Evolutionary conservation across 2,329 filamentous ascomycete species (phyloP).

Genomic region (Harringtonia aguacate): DNA sequence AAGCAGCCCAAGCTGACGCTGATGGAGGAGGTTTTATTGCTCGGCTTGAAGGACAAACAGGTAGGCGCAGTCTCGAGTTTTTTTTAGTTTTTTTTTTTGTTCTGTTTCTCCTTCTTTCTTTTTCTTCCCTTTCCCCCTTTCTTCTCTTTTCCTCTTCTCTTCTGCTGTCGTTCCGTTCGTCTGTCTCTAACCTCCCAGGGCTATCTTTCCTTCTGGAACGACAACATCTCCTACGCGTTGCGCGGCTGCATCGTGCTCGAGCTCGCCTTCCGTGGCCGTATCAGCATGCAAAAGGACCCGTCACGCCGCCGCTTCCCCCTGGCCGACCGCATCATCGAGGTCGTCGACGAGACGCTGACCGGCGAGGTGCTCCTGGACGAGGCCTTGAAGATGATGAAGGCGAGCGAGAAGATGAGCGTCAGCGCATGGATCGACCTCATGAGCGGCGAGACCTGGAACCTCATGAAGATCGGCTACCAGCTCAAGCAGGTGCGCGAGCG

Average conservation of each 20-base stretch:
- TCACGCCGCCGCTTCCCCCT: slow-evolving; percentile 85
- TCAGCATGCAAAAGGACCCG: slow-evolving; percentile 97
- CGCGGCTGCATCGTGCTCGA: slow-evolving; percentile 98
- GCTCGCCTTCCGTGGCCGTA: slow-evolving; percentile 85
- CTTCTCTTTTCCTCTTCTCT: background rate
- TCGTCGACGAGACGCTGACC: slow-evolving; percentile 91
- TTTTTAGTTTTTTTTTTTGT: background rate
- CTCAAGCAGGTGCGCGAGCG: slow-evolving; percentile 98
- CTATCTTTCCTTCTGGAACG: slow-evolving; percentile 99
- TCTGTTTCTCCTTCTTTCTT: background rate
- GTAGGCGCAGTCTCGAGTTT: too few relatives aligned
- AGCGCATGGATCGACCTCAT: slow-evolving; percentile 98
- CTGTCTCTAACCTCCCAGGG: slow-evolving; percentile 51
- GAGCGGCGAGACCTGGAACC: slow-evolving; percentile 98
- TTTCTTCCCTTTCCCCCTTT: background rate
- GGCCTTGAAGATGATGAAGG: slow-evolving; percentile 99
- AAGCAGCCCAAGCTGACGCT: slow-evolving; percentile 97
- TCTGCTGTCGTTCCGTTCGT: background rate
- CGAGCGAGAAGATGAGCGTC: slow-evolving; percentile 99
- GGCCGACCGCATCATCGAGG: slow-evolving; percentile 89
- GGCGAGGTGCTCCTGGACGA: slow-evolving; percentile 96
- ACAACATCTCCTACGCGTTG: slow-evolving; percentile 97
- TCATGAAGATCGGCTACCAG: slow-evolving; percentile 99
- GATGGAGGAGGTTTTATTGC: slow-evolving; percentile 94
- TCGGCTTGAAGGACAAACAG: slow-evolving; percentile 98